phyloP scores from a whole-genome alignment of 1,284 basidiomycete genomes.

The Xerocomus subilludens region DNA sequence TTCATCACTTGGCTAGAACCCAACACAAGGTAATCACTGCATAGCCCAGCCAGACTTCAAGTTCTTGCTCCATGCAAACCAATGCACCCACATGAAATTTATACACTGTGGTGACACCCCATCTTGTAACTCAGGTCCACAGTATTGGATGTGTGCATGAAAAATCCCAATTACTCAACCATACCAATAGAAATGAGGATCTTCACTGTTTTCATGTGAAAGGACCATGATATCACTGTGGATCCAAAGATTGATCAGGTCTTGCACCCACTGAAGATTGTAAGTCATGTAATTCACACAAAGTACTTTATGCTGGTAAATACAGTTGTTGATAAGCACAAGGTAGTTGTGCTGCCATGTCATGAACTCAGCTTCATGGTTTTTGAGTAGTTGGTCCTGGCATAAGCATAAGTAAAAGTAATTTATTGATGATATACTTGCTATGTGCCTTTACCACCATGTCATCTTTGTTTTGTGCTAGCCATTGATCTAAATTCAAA shows the following conservation, averaged over 20 bases:
- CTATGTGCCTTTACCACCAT: no score
- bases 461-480: no score
- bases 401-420: no score
- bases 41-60: not conserved
- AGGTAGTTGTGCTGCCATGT: no score
- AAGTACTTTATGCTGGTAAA: no score
- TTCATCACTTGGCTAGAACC: not conserved
- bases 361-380: no score
- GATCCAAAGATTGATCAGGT: conserved; percentile 3
- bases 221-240: conserved; percentile 37
- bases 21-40: not conserved
- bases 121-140: not conserved
- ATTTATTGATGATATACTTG: no score
- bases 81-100: not conserved
- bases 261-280: conserved; percentile 3
- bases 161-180: conserved; percentile 53
- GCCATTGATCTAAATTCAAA: no score
- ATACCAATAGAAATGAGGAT: conserved; percentile 55
- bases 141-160: conserved; percentile 44
- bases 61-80: not conserved
- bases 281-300: not conserved
- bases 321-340: no score
- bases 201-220: conserved; percentile 18
- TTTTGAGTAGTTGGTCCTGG: no score
- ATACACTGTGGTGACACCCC: not conserved